A percentile compares a stretch with the other conserved stretches of the same genome.
These are phyloP conservation scores for Mycena epipterygia DNA, from an alignment of 768 basidiomycete genomes.

Conservation along the genomic window DNA sequence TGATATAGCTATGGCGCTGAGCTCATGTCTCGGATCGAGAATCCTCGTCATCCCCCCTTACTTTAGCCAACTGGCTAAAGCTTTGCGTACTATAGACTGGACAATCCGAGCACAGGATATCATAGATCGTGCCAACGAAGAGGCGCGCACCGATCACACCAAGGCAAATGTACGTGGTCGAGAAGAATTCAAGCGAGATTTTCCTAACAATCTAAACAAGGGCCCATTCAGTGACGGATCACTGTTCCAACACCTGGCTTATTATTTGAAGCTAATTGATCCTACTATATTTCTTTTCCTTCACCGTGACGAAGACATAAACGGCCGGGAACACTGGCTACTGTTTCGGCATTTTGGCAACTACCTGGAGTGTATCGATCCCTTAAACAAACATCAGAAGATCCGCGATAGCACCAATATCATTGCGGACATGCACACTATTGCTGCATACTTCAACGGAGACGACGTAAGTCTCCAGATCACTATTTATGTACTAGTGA, in stretches of 20 bases:
- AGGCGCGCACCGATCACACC: neutral
- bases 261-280: neutral
- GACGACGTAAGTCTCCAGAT: neutral
- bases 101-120: neutral
- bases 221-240: neutral
- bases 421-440: neutral
- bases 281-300: neutral
- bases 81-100: neutral
- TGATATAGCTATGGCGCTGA: neutral
- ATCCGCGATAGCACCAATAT: neutral
- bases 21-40: neutral
- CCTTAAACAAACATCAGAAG: neutral
- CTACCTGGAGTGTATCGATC: neutral
- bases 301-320: neutral
- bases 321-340: conserved; percentile 11
- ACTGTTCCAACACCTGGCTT: neutral
- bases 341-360: neutral
- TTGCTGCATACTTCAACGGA: neutral
- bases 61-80: neutral
- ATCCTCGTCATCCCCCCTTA: neutral
- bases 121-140: neutral
- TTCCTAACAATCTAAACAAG: neutral
- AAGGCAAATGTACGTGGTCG: neutral
- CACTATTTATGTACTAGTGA: too few species aligned
- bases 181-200: neutral